Base-by-base conservation (phyloP, 139 green algal species). In the Spirogloea muscicola region DNA sequence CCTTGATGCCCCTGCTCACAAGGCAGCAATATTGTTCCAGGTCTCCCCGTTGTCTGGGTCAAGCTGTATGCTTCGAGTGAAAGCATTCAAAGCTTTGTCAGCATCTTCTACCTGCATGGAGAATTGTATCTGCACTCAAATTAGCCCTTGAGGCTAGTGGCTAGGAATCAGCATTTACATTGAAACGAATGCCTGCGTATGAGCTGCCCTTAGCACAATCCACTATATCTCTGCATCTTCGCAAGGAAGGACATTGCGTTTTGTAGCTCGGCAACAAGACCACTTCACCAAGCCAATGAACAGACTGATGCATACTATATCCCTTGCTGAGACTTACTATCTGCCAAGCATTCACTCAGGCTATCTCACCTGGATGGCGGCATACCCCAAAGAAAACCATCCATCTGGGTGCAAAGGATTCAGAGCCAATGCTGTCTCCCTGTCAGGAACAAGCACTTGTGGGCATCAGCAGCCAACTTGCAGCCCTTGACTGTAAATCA, bases 21-120 rank as follows among this genome's bases (percentile, higher is more conserved):
- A 79, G 7, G 91, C 91, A 1, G 89, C 92, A 36, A 97, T 69
- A 84, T 98, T 98, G 88, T 95, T 95, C 92, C 92, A 98, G 0
- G 91, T 90, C 68, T 96, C 89, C 1, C 86, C 92, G 65, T 96
- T 87, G 38, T 96, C 89, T 9, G 88, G 86, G 55, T 95, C 87
- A 40, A 92, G 81, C 71, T 95, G 91, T 0, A 89, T 87, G 59
- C 84, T 85, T 33, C 91, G 84, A 0, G 87, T 91, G 77, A 93
- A 95, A 1, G 90, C 89, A 68, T 89, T 79, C 58, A 85, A 61
- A 72, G 66, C 74, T 16, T 49, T 72, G 57, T 68, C 63, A 49
- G 21, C 40, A 9, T 72, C 36, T 9, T 58, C n/a, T 5, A 5
- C 37, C 62, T 72, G 62, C 62, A 58, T 18, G 40, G 9, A n/a